Percentiles rank a stretch among this genome's conserved stretches.
Evolutionary conservation across 2,329 filamentous ascomycete genomes (phyloP).

Genomic region (Pezicula rhizophila): DNA sequence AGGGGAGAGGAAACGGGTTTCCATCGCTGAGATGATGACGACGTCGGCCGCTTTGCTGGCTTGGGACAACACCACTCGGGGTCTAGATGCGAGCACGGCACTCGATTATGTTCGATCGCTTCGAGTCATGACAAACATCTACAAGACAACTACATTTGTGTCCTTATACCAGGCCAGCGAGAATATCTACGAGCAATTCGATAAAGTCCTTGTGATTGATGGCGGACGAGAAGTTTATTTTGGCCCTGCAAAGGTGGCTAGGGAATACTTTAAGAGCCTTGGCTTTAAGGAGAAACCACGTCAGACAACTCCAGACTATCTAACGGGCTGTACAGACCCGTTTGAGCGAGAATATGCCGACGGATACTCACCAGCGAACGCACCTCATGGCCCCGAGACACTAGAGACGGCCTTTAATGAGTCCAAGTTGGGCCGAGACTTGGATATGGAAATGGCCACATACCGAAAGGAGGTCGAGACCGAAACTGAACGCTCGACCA

Average conservation of each 20-base stretch:
- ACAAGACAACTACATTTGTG: conserved; percentile 59
- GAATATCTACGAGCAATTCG: conserved; percentile 62
- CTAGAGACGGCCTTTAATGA: conserved; percentile 52
- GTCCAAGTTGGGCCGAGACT: conserved; percentile 34
- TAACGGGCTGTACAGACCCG: conserved; percentile 61
- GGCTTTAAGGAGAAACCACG: conserved; percentile 49
- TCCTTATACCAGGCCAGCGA: conserved; percentile 66
- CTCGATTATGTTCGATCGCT: conserved; percentile 63
- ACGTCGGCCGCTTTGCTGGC: conserved; percentile 59
- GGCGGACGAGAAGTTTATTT: conserved; percentile 61
- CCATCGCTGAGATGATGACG: conserved; percentile 57
- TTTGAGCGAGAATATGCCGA: conserved; percentile 51
- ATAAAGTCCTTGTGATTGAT: conserved; percentile 73
- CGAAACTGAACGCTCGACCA: no score
- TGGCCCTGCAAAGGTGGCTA: conserved; percentile 54
- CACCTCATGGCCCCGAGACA: conserved; percentile 64
- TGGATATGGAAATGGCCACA: conserved; percentile 23
- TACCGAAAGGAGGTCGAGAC: conserved; percentile 43
- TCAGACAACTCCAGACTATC: conserved; percentile 62
- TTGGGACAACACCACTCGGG: conserved; percentile 71
- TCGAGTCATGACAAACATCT: conserved; percentile 61
- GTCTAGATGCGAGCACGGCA: conserved; percentile 66
- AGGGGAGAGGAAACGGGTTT: conserved; percentile 59
- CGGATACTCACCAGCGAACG: conserved; percentile 53
- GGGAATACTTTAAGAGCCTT: conserved; percentile 59